A percentile compares a stretch with the other conserved stretches of the same genome.
Evolutionary conservation across 129 eudicot species (phyloP).

Genomic region (Kitagawia praeruptora): DNA sequence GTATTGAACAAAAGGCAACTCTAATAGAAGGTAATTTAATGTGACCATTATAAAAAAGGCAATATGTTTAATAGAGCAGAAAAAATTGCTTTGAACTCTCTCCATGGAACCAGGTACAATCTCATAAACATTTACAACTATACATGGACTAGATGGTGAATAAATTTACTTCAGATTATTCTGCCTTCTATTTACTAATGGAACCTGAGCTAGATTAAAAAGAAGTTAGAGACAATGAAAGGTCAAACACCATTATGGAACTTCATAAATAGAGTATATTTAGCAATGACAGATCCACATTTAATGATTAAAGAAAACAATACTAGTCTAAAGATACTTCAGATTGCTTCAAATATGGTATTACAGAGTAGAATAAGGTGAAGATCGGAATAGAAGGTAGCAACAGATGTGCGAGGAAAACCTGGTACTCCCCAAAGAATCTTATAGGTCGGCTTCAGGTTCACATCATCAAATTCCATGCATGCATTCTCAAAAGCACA

Average conservation of each 20-base stretch:
- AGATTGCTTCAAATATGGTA: background rate
- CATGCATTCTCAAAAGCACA: constrained; percentile 90
- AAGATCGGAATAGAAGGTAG: constrained; percentile 10
- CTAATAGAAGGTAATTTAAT: background rate
- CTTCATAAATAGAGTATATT: background rate
- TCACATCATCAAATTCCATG: constrained; percentile 96
- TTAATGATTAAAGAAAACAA: background rate
- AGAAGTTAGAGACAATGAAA: background rate
- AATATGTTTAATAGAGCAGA: background rate
- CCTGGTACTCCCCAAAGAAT: constrained; percentile 99
- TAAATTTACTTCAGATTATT: background rate
- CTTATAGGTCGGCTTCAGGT: constrained; percentile 89
- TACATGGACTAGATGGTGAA: background rate
- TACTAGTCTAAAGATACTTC: background rate
- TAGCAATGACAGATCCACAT: background rate
- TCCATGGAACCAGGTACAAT: background rate
- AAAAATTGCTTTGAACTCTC: background rate
- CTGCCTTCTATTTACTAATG: background rate
- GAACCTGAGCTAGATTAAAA: background rate
- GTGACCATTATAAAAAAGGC: background rate
- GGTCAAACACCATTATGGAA: background rate
- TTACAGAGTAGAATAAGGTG: background rate
- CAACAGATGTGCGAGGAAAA: constrained; percentile 18
- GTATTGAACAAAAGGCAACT: background rate
- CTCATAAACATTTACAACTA: background rate